Conservation (phyloP, 768 basidiomycete species). For the Lactifluus pinguis region DNA sequence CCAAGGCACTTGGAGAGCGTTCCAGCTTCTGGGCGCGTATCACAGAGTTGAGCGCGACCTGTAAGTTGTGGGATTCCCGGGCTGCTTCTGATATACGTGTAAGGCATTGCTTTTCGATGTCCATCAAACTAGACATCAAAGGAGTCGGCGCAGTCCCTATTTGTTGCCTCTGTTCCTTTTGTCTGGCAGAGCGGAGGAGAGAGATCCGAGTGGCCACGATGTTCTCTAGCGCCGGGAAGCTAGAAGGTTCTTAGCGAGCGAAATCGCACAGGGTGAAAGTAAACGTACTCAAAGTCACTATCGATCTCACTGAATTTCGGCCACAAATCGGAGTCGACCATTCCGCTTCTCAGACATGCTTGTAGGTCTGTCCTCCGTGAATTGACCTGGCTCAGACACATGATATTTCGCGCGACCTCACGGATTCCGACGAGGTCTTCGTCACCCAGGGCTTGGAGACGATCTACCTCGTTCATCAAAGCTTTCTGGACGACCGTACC, state of each 20-base stretch:
- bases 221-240: conserved; percentile 67
- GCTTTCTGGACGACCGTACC: conserved; percentile 41
- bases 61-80: conserved; percentile 53
- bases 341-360: conserved; percentile 27
- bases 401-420: conserved; percentile 55
- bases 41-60: conserved; percentile 82
- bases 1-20: conserved; percentile 35
- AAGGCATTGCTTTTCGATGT: conserved; percentile 62
- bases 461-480: conserved; percentile 52
- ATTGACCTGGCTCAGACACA: conserved; percentile 73
- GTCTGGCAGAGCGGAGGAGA: conserved; percentile 61
- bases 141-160: conserved; percentile 63
- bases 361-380: conserved; percentile 46
- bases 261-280: not conserved
- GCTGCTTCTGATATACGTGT: conserved; percentile 65
- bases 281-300: conserved; percentile 55
- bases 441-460: conserved; percentile 54
- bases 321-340: conserved; percentile 31
- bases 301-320: conserved; percentile 39
- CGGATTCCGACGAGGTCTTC: conserved; percentile 77
- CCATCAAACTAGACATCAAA: conserved; percentile 39
- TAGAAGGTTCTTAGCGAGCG: conserved; percentile 26
- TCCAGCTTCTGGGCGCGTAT: conserved; percentile 64
- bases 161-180: conserved; percentile 63
- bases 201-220: conserved; percentile 77